Conservation (phyloP, 352 stramenopile species). For the Globisporangium perplexum region DNA sequence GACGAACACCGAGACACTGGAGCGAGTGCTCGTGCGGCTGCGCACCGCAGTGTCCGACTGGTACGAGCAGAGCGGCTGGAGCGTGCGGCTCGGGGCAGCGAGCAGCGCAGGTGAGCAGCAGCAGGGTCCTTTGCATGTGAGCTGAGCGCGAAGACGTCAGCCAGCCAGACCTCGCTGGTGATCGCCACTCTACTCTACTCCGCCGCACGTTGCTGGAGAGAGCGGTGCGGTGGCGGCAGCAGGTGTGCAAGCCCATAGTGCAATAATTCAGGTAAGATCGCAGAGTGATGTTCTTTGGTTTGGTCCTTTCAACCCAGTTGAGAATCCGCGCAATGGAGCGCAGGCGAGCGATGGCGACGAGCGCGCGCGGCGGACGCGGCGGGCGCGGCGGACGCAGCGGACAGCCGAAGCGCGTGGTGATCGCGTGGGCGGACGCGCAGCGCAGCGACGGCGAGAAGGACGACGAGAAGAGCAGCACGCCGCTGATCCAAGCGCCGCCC, state of each 20-base stretch:
- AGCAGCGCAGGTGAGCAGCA: no score
- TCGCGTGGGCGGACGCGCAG: neutral
- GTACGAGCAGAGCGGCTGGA: constrained; percentile 27
- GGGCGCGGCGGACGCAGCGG: neutral
- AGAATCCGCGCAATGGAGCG: neutral
- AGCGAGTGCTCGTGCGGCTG: constrained; percentile 19
- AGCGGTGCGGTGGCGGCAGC: no score
- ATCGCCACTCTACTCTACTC: no score
- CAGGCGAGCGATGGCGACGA: neutral
- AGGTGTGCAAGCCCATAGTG: no score
- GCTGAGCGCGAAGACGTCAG: no score
- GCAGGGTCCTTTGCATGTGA: no score
- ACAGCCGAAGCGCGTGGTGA: neutral
- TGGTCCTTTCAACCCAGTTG: neutral
- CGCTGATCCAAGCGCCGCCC: no score
- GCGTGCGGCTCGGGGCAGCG: constrained; percentile 3
- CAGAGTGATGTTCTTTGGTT: no score
- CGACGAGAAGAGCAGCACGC: neutral
- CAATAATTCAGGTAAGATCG: no score
- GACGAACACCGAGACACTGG: constrained; percentile 19
- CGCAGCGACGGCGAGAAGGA: neutral
- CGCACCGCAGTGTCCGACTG: constrained; percentile 21
- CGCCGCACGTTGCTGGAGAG: no score
- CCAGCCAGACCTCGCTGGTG: no score
- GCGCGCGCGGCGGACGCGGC: neutral